Conservation (phyloP, 345 rosid species). For the Moricandia arvensis region DNA sequence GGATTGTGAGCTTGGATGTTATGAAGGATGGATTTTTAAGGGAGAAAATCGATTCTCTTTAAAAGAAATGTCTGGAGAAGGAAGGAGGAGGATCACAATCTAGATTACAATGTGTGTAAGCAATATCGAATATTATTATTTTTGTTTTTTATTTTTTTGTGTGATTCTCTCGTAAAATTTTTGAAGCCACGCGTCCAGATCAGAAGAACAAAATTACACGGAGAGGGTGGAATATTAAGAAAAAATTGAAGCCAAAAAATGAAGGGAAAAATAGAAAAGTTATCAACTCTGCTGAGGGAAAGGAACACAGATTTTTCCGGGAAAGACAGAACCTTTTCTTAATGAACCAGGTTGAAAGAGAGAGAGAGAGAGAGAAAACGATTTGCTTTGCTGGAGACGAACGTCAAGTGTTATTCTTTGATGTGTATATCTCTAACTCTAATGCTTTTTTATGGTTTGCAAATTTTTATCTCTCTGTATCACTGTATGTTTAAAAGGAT, state of each 20-base stretch:
- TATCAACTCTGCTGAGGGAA: neutral
- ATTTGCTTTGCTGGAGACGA: neutral
- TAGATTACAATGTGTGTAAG: slow-evolving; percentile 13
- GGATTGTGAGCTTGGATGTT: slow-evolving; percentile 50
- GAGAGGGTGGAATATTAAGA: neutral
- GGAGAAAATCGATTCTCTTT: slow-evolving; percentile 32
- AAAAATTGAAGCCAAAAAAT: slow-evolving; percentile 12
- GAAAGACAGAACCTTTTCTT: slow-evolving; percentile 19
- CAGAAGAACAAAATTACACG: neutral
- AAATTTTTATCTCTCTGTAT: neutral
- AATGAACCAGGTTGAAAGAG: neutral
- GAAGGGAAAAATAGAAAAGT: neutral
- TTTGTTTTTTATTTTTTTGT: neutral
- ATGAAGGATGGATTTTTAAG: slow-evolving; percentile 49
- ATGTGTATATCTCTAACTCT: neutral
- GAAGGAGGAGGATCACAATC: slow-evolving; percentile 17
- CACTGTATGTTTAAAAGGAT: neutral
- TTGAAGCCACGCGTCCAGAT: slow-evolving; percentile 31
- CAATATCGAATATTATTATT: slow-evolving; percentile 30
- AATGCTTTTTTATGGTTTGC: neutral
- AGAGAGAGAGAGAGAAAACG: neutral
- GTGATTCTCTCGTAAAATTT: neutral
- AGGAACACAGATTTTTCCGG: slow-evolving; percentile 30
- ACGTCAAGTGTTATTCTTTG: slow-evolving; percentile 3
- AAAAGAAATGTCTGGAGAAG: slow-evolving; percentile 3